Base-by-base conservation (phyloP, 2,329 filamentous ascomycete genomes). In the Ophiosphaerella narmari region DNA sequence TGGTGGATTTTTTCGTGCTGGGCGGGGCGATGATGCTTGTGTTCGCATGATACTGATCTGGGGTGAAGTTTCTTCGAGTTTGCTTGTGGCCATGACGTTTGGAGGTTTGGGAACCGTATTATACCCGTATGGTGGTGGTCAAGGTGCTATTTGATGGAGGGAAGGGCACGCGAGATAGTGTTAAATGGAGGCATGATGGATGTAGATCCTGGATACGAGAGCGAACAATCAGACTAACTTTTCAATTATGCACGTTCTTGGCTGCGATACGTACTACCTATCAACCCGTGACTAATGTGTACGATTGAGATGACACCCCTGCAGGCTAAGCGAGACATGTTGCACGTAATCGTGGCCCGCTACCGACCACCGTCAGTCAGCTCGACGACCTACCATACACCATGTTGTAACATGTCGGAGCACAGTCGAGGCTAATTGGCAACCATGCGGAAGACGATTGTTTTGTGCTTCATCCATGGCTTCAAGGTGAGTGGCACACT, bases 401-500 rank as follows among this genome's bases (percentile, higher is more conserved):
- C 50, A 51, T 56, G 11, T 29, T 8, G 26, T 29, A 29, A 11
- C 47, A 73, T 73, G 70, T 63, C 67, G 70, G 68, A 65, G 63
- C 61, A 67, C 44, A 63, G 65, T 58, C 59, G 48, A 54, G 58
- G 60, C 32, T 34, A 50, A 45, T 46, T 34, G 48, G 46, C 48
- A 66, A 83, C 74, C 52, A 87, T 86, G 83, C 89, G 87, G 79
- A 91, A 90, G 77, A 94, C 89, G 50, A 75, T 95, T 33, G 75
- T 95, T 34, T 77, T 95, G 52, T 89, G 88, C 68, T 94, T 94
- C 73, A 90, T 94, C 54, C 90, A 95, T 74, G 90, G 90, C 70
- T 95, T 95, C 83, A 91, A 94, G 82, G 84, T 86, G 66, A 36
- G 63, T 49, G 7, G 39, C 31, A 12, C 21, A 18, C 9, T 11